Conservation (phyloP, 495 filamentous ascomycete species). For the Neurospora sp. region DNA sequence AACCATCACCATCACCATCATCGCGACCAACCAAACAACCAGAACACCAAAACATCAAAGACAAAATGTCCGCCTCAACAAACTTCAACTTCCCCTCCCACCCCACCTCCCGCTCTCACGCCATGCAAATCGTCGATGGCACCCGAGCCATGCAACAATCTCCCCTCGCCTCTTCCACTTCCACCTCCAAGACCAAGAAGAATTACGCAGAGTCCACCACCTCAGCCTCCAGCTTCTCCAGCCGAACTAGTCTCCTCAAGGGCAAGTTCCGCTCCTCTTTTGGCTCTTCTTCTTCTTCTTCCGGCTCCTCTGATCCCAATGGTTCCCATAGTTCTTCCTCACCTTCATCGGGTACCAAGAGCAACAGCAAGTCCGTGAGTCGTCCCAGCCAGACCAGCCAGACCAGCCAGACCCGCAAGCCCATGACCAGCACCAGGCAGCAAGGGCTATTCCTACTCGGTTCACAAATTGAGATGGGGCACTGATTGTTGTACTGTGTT, state of each 20-base stretch:
- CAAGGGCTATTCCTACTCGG: neutral
- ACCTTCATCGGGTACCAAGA: neutral
- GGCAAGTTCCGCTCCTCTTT: constrained; percentile 2
- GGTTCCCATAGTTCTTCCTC: neutral
- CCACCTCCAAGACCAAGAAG: neutral
- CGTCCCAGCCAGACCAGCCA: neutral
- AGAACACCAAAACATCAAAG: neutral
- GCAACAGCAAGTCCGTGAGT: neutral
- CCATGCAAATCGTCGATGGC: neutral
- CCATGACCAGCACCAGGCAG: neutral
- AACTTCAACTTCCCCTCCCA: neutral
- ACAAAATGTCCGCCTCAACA: neutral
- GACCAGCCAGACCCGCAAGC: neutral
- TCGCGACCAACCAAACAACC: neutral
- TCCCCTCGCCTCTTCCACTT: neutral
- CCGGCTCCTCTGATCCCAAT: too few species aligned
- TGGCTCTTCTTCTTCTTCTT: too few species aligned
- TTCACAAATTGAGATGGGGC: neutral
- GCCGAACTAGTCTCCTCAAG: constrained; percentile 14
- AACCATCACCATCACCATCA: neutral
- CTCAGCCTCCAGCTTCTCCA: constrained; percentile 10
- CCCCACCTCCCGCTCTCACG: neutral
- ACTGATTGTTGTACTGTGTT: neutral
- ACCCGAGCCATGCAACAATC: neutral
- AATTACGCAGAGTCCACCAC: constrained; percentile 7